phyloP scores from a whole-genome alignment of 1,139 yeast genomes.

The Lodderomyces beijingensis region DNA sequence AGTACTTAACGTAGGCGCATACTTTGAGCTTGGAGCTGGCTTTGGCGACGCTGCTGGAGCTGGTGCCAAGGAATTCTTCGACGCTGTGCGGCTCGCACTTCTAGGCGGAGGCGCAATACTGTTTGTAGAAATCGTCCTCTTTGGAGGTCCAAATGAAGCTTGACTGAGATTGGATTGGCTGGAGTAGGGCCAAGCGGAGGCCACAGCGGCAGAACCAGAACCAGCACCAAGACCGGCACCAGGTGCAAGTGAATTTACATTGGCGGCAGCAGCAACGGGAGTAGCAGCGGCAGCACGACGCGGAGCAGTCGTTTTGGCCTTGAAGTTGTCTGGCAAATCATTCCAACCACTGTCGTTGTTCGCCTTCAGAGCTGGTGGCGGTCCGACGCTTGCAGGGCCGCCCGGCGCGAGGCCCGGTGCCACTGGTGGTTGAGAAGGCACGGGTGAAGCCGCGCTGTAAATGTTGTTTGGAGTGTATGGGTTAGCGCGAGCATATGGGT shows the following conservation, averaged over 20 bases:
- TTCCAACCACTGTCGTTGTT: constrained; percentile 77
- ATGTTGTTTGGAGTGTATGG: constrained; percentile 25
- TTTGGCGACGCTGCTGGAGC: constrained; percentile 15
- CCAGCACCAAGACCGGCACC: too few relatives aligned
- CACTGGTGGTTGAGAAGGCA: constrained; percentile 12
- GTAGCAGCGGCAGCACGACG: constrained; percentile 46
- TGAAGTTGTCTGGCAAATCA: constrained; percentile 75
- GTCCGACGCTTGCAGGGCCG: constrained; percentile 24
- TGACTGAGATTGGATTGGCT: constrained; percentile 1
- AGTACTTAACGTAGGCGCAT: constrained; percentile 32
- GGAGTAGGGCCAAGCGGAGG: constrained; percentile 17
- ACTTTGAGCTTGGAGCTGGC: constrained; percentile 24
- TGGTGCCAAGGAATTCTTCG: constrained; percentile 20
- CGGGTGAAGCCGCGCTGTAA: constrained; percentile 15
- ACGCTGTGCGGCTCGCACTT: constrained; percentile 26
- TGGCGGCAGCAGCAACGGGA: constrained; percentile 19
- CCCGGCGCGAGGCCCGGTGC: constrained; percentile 25
- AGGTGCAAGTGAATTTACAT: constrained; percentile 18
- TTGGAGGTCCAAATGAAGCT: constrained; percentile 9
- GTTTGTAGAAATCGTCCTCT: constrained; percentile 10
- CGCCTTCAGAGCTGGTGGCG: constrained; percentile 33
- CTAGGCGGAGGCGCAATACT: constrained; percentile 29
- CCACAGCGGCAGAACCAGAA: too few relatives aligned
- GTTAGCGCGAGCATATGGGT: constrained; percentile 24
- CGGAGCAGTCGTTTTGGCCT: constrained; percentile 43